phyloP scores from a whole-genome alignment of 164 flowering plant genomes.

The Taxillus chinensis region DNA sequence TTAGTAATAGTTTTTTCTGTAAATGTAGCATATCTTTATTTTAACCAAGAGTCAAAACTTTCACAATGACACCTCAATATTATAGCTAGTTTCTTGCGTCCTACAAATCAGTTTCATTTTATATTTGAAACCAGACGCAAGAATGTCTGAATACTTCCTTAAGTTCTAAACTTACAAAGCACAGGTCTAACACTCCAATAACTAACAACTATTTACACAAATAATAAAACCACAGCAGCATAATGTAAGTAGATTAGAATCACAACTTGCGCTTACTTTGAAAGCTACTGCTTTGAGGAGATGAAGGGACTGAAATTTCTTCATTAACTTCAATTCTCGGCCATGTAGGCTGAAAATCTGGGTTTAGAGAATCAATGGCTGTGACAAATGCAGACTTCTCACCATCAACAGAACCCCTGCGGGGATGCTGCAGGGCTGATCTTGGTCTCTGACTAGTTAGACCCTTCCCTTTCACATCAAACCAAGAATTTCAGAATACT shows the following conservation, averaged over 20 bases:
- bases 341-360: slow-evolving; percentile 7
- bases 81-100: too few relatives aligned
- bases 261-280: slow-evolving; percentile 12
- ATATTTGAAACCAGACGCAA: too few relatives aligned
- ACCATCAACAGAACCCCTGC: slow-evolving; percentile 13
- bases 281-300: slow-evolving; percentile 1
- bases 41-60: too few relatives aligned
- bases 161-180: too few relatives aligned
- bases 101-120: too few relatives aligned
- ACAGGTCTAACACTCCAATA: too few relatives aligned
- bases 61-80: too few relatives aligned
- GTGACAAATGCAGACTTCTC: slow-evolving; percentile 17
- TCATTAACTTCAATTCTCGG: slow-evolving; percentile 11
- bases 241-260: background rate
- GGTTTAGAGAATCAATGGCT: slow-evolving; percentile 16
- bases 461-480: slow-evolving; percentile 38
- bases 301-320: slow-evolving; percentile 12
- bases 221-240: background rate
- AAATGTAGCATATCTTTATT: too few relatives aligned
- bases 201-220: background rate
- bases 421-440: slow-evolving; percentile 24
- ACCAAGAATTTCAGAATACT: background rate
- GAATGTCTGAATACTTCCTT: too few relatives aligned
- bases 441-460: slow-evolving; percentile 20
- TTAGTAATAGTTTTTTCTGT: too few relatives aligned